Evolutionary conservation across 495 filamentous ascomycete genomes (phyloP).

Genomic region (Chaetomidium leptoderma): DNA sequence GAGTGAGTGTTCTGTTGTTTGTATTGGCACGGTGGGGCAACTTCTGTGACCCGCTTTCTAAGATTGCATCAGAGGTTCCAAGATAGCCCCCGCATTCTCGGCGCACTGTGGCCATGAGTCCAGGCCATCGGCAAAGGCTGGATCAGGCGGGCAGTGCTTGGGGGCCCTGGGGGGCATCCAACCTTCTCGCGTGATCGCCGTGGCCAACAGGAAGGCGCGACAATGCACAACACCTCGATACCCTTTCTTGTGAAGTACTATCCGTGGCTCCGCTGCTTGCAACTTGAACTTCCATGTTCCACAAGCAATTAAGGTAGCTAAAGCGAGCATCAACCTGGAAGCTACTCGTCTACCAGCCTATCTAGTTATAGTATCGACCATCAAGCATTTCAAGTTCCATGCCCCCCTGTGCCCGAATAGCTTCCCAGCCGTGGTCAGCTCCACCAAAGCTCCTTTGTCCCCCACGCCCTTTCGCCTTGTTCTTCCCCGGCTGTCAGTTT

Average conservation of each 20-base stretch:
- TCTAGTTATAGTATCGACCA: too few species aligned
- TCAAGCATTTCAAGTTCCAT: too few species aligned
- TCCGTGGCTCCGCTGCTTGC: too few species aligned
- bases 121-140: neutral
- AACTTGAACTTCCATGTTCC: too few species aligned
- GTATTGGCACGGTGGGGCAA: conserved; percentile 5
- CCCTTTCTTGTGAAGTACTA: neutral
- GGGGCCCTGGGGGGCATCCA: too few species aligned
- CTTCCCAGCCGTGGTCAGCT: neutral
- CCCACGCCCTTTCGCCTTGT: neutral
- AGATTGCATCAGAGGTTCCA: neutral
- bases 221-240: neutral
- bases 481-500: neutral
- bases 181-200: neutral
- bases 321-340: neutral
- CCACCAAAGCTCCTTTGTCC: neutral
- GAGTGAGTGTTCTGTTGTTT: neutral
- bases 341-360: too few species aligned
- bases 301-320: too few species aligned
- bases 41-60: neutral
- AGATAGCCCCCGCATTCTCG: neutral
- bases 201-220: neutral
- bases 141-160: neutral
- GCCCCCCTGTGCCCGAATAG: neutral
- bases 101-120: conserved; percentile 6